Conservation (phyloP, 495 filamentous ascomycete genomes). For the Neurospora sp. region DNA sequence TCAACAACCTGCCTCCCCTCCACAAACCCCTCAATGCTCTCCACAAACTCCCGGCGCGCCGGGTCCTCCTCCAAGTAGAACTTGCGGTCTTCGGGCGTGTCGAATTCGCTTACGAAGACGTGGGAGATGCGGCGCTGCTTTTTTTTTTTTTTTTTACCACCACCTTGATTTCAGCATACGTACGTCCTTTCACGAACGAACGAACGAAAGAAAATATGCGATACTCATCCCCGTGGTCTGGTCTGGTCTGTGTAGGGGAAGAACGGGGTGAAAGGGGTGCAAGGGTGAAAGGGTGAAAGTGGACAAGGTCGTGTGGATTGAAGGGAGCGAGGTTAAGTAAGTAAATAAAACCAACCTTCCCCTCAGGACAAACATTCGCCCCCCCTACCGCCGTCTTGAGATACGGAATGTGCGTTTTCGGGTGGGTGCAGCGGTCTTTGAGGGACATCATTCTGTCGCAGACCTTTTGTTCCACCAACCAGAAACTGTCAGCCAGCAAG, state of each 20-base stretch:
- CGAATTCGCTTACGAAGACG: slow-evolving; percentile 51
- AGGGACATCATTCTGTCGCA: slow-evolving; percentile 23
- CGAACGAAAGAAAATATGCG: too few species aligned
- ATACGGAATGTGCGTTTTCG: slow-evolving; percentile 43
- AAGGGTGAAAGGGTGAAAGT: not conserved
- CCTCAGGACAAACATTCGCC: slow-evolving; percentile 49
- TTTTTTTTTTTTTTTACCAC: not conserved
- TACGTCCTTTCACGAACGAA: too few species aligned
- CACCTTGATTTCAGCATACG: too few species aligned
- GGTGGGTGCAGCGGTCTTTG: slow-evolving; percentile 37
- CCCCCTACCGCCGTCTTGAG: slow-evolving; percentile 49
- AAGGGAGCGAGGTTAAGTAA: not conserved
- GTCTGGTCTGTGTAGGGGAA: not conserved
- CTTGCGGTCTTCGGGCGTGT: slow-evolving; percentile 43
- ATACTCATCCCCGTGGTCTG: not conserved
- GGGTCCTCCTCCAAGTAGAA: slow-evolving; percentile 48
- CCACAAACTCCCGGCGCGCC: slow-evolving; percentile 36
- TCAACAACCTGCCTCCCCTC: slow-evolving; percentile 32
- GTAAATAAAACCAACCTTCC: slow-evolving; percentile 11
- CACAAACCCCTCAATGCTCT: slow-evolving; percentile 26
- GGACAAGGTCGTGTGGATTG: too few species aligned
- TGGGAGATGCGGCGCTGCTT: slow-evolving; percentile 47
- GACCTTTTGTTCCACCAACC: too few species aligned
- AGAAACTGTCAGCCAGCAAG: too few species aligned
- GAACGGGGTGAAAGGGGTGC: not conserved